Base-by-base conservation (phyloP, 2,329 filamentous ascomycete species). In the Esteya vermicola region DNA sequence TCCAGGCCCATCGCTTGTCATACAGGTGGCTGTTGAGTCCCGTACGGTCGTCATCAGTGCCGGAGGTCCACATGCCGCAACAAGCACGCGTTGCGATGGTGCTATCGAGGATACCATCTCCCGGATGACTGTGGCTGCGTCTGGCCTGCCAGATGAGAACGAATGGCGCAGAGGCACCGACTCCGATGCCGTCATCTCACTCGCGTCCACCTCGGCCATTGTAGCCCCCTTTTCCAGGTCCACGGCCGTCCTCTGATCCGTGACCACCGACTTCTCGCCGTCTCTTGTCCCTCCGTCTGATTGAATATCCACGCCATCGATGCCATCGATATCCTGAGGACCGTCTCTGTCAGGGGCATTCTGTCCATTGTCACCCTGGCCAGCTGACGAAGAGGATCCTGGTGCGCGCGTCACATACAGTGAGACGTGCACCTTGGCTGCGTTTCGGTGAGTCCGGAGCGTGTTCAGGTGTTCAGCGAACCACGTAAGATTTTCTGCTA, bases 21-120 rank as follows among this genome's bases (percentile, higher is more conserved):
- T 68, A 46, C 58, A 57, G 23, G 52, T 54, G 3, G 67, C 65
- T 9, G 62, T 59, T 0, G 62, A 60, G 22, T 63, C 56, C 33
- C 67, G 57, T n/a, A 66, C 63, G 3, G 55, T 52, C 35, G 54
- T 53, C 54, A 68, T 64, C 37, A 72, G 47, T 4, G 56, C 52
- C 19, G 57, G 55, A 2, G 68, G 67, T 4, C 67, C 67, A 50
- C 68, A 72, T 2, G 60, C 66, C 3, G 62, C 65, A 31, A 72
- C 57, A 9, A 63, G 54, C 19, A 67, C 56, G 21, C 61, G 57
- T 45, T 64, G 55, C 31, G 57, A 50, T 13, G 49, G 44, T 1
- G 48, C 48, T 3, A 56, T 52, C 7, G 54, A 54, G 2, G 42
- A 45, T 18, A 68, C 57, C 1, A 60, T 58, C 18, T 54, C 49